Conservation (phyloP, 2,329 filamentous ascomycete species). For the Botrytis medusae region DNA sequence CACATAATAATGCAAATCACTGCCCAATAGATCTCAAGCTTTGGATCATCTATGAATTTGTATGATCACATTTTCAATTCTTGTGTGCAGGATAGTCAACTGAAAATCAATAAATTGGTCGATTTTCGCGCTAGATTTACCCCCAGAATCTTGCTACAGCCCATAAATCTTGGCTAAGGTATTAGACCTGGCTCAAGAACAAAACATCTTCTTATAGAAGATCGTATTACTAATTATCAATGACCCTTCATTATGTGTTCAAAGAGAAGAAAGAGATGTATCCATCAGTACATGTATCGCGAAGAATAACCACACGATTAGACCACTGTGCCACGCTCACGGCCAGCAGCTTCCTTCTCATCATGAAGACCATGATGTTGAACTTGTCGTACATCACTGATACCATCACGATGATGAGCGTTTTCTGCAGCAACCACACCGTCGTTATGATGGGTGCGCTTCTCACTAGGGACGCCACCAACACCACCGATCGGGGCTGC, state of each 20-base stretch:
- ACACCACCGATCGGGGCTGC: slow-evolving; percentile 23
- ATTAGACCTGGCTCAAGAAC: background rate
- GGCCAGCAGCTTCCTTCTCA: slow-evolving; percentile 3
- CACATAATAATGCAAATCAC: background rate
- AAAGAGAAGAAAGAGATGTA: background rate
- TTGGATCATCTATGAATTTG: background rate
- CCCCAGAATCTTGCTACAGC: background rate
- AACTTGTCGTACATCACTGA: background rate
- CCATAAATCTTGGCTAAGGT: background rate
- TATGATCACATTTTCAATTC: background rate
- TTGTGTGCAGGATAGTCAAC: background rate
- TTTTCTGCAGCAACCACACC: background rate
- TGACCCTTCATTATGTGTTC: background rate
- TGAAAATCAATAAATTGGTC: background rate
- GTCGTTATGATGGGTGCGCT: background rate
- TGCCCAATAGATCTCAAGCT: background rate
- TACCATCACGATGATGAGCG: slow-evolving; percentile 1
- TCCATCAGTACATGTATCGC: background rate
- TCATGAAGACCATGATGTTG: background rate
- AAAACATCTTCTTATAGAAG: background rate
- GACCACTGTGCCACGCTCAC: background rate
- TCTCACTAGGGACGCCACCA: background rate
- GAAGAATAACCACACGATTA: background rate
- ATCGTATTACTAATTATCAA: background rate
- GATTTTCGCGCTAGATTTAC: background rate